Evolutionary conservation across 2,329 filamentous ascomycete genomes (phyloP).

Genomic region (Fusarium guadeloupense): DNA sequence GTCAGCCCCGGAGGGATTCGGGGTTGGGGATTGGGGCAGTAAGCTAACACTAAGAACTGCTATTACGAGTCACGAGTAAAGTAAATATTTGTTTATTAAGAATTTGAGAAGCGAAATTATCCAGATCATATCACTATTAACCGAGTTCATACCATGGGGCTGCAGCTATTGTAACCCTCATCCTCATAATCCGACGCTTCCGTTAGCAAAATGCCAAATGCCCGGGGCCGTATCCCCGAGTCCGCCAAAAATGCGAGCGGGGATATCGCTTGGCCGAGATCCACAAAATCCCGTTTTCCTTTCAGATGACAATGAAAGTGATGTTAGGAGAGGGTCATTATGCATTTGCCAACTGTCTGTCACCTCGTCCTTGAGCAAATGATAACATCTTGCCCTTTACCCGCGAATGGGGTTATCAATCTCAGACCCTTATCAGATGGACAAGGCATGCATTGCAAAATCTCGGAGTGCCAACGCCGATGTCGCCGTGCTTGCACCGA

Average conservation of each 20-base stretch:
- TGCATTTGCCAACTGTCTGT: not conserved
- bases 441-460: slow-evolving; percentile 5
- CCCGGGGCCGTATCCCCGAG: slow-evolving; percentile 25
- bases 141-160: too few species aligned
- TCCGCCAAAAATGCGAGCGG: slow-evolving; percentile 32
- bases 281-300: slow-evolving; percentile 4
- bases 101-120: too few species aligned
- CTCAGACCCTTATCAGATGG: slow-evolving; percentile 28
- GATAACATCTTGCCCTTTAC: not conserved
- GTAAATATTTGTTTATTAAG: too few species aligned
- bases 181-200: not conserved
- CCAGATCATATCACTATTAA: too few species aligned
- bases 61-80: too few species aligned
- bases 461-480: slow-evolving; percentile 12
- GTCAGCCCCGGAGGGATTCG: not conserved
- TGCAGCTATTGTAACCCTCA: not conserved
- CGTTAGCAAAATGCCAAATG: not conserved
- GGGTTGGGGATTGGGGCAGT: not conserved
- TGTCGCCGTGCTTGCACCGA: slow-evolving; percentile 17
- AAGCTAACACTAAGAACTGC: too few species aligned
- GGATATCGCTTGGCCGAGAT: slow-evolving; percentile 26
- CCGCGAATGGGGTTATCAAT: slow-evolving; percentile 31
- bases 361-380: not conserved
- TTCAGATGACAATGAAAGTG: not conserved
- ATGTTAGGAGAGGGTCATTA: too few species aligned